These are phyloP conservation scores for Clavulina sp. DNA, from an alignment of 768 basidiomycete species.

Conservation along the genomic window DNA sequence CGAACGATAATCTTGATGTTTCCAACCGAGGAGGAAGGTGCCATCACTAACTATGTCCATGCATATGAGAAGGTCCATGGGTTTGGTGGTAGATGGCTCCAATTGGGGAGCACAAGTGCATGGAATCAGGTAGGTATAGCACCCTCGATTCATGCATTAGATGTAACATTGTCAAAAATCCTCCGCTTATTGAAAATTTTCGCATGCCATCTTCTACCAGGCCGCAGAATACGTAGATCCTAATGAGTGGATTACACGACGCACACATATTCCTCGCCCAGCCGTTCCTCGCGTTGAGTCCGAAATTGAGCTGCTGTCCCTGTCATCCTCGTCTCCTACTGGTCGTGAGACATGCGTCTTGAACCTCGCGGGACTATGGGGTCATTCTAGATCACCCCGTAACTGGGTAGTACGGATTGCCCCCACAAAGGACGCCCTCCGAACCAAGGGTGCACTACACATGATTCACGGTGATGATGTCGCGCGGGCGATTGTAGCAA, in stretches of 20 bases:
- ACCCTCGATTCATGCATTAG: neutral
- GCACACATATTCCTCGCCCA: neutral
- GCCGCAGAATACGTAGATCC: neutral
- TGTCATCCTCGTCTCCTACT: neutral
- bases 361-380: neutral
- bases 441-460: neutral
- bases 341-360: neutral
- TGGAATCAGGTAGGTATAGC: neutral
- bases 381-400: neutral
- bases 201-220: neutral
- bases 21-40: neutral
- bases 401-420: neutral
- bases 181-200: neutral
- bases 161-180: neutral
- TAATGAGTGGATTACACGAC: neutral
- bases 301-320: neutral
- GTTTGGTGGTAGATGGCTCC: neutral
- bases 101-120: neutral
- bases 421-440: neutral
- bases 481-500: neutral
- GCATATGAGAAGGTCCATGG: neutral
- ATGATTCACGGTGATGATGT: neutral
- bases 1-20: neutral
- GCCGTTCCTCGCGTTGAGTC: neutral
- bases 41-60: neutral